Evolutionary conservation across 2,329 filamentous ascomycete species (phyloP).

Genomic region (Arachnomyces sp.): DNA sequence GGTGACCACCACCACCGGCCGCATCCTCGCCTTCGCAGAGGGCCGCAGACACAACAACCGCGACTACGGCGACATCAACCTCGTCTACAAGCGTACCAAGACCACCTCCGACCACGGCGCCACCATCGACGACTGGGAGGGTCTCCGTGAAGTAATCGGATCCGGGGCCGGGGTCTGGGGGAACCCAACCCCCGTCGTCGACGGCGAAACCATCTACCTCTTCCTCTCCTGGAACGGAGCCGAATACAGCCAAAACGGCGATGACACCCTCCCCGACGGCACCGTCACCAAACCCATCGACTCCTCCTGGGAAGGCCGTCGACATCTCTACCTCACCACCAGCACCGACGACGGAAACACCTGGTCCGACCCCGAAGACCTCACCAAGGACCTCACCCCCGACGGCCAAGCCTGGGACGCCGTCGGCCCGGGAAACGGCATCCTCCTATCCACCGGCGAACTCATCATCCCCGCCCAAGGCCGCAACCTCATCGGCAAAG

Average conservation of each 20-base stretch:
- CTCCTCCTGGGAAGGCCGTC: conserved; percentile 15
- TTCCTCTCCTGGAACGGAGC: conserved; percentile 24
- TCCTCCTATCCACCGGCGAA: conserved; percentile 13
- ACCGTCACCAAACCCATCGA: conserved; percentile 15
- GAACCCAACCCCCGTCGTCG: conserved; percentile 24
- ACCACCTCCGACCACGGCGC: conserved; percentile 16
- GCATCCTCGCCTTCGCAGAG: conserved; percentile 22
- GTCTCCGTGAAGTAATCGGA: conserved; percentile 18
- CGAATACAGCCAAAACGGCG: conserved; percentile 20
- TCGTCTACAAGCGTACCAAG: conserved; percentile 24
- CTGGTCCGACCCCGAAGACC: conserved; percentile 17
- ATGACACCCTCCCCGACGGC: conserved; percentile 14
- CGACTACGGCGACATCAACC: conserved; percentile 23
- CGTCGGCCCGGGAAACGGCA: conserved; percentile 18
- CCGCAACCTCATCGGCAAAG: conserved; percentile 18
- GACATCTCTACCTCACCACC: conserved; percentile 17
- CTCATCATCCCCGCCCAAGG: conserved; percentile 16
- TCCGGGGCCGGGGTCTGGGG: conserved; percentile 20
- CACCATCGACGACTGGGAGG: conserved; percentile 17
- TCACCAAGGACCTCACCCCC: conserved; percentile 16
- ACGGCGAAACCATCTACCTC: conserved; percentile 24
- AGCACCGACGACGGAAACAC: conserved; percentile 20
- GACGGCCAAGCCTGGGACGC: conserved; percentile 15
- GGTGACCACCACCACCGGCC: conserved; percentile 17
- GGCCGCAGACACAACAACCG: conserved; percentile 19